A percentile compares a stretch with the other conserved stretches of the same genome.
Evolutionary conservation across 352 stramenopile genomes (phyloP).

Genomic region (Globisporangium spiculum): DNA sequence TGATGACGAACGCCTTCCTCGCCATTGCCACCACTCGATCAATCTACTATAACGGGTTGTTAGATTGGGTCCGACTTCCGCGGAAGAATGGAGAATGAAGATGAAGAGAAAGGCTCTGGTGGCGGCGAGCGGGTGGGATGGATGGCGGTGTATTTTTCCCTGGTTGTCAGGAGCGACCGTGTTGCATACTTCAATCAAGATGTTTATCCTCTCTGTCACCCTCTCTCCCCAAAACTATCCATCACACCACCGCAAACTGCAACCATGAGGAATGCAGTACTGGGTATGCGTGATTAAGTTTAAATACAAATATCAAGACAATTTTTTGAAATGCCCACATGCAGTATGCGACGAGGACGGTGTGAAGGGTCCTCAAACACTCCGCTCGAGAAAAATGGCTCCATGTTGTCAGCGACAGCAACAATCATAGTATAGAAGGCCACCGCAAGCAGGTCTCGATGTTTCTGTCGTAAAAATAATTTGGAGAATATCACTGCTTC

Average conservation of each 20-base stretch:
- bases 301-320: not conserved
- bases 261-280: not conserved
- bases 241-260: not conserved
- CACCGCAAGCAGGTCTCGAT: too few relatives aligned
- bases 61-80: not conserved
- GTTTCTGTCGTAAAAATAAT: too few relatives aligned
- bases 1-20: slow-evolving; percentile 66
- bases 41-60: not conserved
- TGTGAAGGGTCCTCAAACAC: not conserved
- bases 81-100: slow-evolving; percentile 18
- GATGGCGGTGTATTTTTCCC: not conserved
- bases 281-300: not conserved
- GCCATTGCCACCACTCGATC: slow-evolving; percentile 16
- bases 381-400: not conserved
- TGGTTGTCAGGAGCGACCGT: not conserved
- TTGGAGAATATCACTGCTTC: too few relatives aligned
- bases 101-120: slow-evolving; percentile 3
- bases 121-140: not conserved
- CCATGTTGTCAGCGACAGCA: not conserved
- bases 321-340: not conserved
- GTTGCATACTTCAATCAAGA: slow-evolving; percentile 7
- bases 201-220: not conserved
- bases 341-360: not conserved
- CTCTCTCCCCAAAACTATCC: not conserved
- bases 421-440: too few relatives aligned